Percentiles rank a stretch among this genome's conserved stretches.
These are phyloP conservation scores for Croton laevigatus DNA, from an alignment of 441 rosid species.

Conservation along the genomic window DNA sequence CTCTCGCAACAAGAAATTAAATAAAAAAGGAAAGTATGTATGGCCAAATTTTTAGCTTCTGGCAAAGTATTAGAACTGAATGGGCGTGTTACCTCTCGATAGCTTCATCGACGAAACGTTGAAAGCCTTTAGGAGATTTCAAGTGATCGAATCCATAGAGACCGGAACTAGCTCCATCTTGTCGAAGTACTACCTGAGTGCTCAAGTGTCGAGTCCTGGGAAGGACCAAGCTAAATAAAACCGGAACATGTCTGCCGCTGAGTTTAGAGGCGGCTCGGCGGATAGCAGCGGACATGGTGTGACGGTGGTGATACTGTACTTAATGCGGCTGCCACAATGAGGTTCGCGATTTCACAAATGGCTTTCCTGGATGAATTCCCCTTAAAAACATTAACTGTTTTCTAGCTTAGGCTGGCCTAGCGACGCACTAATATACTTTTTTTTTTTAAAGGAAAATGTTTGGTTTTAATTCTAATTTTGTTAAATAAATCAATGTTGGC, in stretches of 20 bases:
- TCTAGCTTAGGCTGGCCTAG: no score
- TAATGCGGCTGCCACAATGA: not conserved
- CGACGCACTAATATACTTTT: no score
- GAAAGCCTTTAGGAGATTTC: conserved; percentile 74
- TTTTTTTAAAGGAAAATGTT: no score
- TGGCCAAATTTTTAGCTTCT: conserved; percentile 3
- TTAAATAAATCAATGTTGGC: no score
- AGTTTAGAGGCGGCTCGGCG: conserved; percentile 23
- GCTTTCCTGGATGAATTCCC: not conserved
- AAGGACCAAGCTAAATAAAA: conserved; percentile 23
- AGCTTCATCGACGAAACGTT: conserved; percentile 85
- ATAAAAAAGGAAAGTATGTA: not conserved
- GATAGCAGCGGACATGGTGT: conserved; percentile 23
- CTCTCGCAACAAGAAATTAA: not conserved
- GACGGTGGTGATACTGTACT: not conserved
- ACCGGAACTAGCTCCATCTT: conserved; percentile 51
- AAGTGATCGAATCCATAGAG: conserved; percentile 83
- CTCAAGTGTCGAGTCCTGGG: conserved; percentile 33
- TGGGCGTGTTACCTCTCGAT: conserved; percentile 52
- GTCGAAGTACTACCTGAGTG: conserved; percentile 29
- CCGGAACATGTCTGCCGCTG: conserved; percentile 13
- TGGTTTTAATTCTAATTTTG: no score
- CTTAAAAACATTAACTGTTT: no score
- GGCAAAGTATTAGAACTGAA: not conserved
- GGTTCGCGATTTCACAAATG: not conserved